Percentiles rank a stretch among this genome's conserved stretches.
These are phyloP conservation scores for Psophocarpus tetragonolobus DNA, from an alignment of 306 rosid genomes.

Conservation along the genomic window DNA sequence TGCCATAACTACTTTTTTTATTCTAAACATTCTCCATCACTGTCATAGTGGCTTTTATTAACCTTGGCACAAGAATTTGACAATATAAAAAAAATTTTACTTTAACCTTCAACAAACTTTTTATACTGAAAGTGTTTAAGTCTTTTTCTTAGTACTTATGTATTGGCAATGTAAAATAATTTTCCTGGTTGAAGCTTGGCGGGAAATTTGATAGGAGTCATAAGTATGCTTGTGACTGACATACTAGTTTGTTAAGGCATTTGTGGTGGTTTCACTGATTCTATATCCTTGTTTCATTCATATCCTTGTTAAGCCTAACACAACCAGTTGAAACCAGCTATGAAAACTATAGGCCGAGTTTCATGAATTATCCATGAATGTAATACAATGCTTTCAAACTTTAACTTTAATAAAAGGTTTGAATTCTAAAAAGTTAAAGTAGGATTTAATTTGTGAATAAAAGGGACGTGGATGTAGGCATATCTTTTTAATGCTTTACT, in stretches of 20 bases:
- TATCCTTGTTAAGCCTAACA: too few relatives aligned
- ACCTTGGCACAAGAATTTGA: not conserved
- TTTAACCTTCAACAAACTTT: too few relatives aligned
- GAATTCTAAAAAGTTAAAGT: constrained; percentile 8
- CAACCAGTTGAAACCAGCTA: too few relatives aligned
- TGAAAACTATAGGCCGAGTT: too few relatives aligned
- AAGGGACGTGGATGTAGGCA: not conserved
- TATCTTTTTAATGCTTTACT: not conserved
- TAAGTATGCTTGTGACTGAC: not conserved
- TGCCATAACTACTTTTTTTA: constrained; percentile 7
- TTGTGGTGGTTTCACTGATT: not conserved
- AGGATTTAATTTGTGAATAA: not conserved
- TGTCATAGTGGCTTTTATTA: not conserved
- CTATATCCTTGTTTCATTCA: too few relatives aligned
- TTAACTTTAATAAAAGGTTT: constrained; percentile 4
- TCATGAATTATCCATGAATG: not conserved
- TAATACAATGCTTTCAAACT: not conserved
- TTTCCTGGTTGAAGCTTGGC: too few relatives aligned
- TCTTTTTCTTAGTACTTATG: too few relatives aligned
- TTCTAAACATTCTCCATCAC: not conserved
- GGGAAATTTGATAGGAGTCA: not conserved
- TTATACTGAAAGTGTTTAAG: too few relatives aligned
- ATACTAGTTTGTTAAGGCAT: not conserved
- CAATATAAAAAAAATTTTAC: too few relatives aligned
- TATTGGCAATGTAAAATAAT: too few relatives aligned